Evolutionary conservation across 2,329 filamentous ascomycete species (phyloP).

Genomic region (Volutella citrinella): DNA sequence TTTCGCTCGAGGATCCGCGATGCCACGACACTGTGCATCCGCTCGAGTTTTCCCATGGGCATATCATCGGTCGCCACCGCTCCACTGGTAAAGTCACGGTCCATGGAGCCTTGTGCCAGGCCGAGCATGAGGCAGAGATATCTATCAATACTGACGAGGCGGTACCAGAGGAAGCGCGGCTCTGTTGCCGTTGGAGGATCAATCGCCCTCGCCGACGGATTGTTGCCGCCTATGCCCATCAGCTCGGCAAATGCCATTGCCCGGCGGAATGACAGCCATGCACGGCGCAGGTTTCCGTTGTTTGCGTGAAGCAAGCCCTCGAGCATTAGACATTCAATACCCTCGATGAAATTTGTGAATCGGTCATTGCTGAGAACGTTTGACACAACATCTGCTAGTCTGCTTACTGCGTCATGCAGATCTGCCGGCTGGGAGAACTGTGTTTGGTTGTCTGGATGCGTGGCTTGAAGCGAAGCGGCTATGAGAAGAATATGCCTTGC

Average conservation of each 20-base stretch:
- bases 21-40: conserved; percentile 29
- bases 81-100: conserved; percentile 17
- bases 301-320: conserved; percentile 47
- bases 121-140: conserved; percentile 39
- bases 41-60: conserved; percentile 29
- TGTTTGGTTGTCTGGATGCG: too few relatives aligned
- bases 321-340: conserved; percentile 47
- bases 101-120: conserved; percentile 30
- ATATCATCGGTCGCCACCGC: conserved; percentile 17
- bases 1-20: conserved; percentile 38
- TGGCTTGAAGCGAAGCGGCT: too few relatives aligned
- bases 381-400: too few relatives aligned
- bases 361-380: conserved; percentile 49
- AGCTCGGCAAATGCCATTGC: conserved; percentile 47
- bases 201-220: neutral
- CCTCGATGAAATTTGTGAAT: conserved; percentile 45
- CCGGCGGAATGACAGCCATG: conserved; percentile 49
- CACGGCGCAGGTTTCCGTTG: conserved; percentile 47
- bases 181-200: conserved; percentile 1
- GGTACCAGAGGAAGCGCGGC: conserved; percentile 33
- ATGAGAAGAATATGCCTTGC: too few relatives aligned
- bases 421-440: too few relatives aligned
- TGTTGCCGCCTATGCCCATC: conserved; percentile 15
- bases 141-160: conserved; percentile 35
- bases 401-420: too few relatives aligned